Conservation (phyloP, 139 green algal species). For the Chlamydomonas eustigma region DNA sequence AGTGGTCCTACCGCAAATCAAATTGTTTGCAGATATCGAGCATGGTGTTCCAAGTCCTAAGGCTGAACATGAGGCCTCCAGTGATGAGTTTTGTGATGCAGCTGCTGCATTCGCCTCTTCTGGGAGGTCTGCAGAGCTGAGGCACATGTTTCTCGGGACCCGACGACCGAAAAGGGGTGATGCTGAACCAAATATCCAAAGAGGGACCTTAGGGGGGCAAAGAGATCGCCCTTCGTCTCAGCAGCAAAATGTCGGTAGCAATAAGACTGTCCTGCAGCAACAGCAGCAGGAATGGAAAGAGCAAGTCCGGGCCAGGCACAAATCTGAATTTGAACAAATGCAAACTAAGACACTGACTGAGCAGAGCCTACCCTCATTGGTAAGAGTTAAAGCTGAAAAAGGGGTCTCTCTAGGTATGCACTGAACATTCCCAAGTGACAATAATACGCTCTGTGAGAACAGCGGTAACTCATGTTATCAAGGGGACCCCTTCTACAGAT, state of each 20-base stretch:
- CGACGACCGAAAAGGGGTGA: not conserved
- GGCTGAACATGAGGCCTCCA: not conserved
- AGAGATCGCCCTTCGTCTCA: too few species aligned
- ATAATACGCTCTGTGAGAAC: too few species aligned
- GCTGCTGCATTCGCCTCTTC: not conserved
- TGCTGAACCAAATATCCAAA: too few species aligned
- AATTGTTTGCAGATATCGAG: not conserved
- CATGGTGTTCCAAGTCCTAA: not conserved
- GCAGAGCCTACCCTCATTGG: too few species aligned
- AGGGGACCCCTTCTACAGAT: too few species aligned
- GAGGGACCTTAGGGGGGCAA: too few species aligned
- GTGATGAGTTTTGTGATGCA: not conserved
- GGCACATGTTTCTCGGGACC: not conserved
- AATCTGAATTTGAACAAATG: not conserved
- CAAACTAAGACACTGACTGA: too few species aligned
- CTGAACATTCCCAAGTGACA: too few species aligned
- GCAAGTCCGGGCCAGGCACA: not conserved
- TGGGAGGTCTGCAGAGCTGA: not conserved
- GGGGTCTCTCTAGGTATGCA: too few species aligned
- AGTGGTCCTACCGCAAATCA: not conserved
- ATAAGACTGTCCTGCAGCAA: not conserved
- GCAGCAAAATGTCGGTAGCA: too few species aligned
- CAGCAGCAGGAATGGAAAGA: not conserved
- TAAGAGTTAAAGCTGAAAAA: too few species aligned
- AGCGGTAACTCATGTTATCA: too few species aligned